Conservation (phyloP, 371 early-diverging fungal species). For the Massospora cicadina region DNA sequence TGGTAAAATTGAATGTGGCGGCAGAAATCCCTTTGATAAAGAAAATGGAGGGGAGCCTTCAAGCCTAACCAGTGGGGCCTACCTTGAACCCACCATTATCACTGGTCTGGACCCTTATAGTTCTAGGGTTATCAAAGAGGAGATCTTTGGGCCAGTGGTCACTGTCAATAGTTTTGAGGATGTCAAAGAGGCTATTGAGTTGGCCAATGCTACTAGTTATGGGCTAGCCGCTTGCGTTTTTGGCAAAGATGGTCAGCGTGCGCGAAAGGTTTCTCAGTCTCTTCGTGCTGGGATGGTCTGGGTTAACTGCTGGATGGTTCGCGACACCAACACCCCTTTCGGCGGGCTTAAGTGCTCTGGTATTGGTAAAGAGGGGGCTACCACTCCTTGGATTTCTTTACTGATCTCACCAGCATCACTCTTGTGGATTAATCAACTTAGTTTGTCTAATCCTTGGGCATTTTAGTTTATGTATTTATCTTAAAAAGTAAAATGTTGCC, state of each 20-base stretch:
- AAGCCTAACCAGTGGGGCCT: conserved; percentile 23
- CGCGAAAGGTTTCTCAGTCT: conserved; percentile 34
- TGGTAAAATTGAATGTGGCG: conserved; percentile 36
- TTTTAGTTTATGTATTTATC: no score
- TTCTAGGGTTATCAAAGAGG: conserved; percentile 53
- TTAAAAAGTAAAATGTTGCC: no score
- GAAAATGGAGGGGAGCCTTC: conserved; percentile 9
- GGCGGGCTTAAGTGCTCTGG: conserved; percentile 15
- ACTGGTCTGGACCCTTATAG: conserved; percentile 16
- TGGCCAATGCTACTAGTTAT: conserved; percentile 52
- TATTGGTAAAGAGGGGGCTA: conserved; percentile 11
- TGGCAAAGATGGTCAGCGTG: conserved; percentile 38
- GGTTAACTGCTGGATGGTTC: conserved; percentile 57
- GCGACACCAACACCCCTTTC: conserved; percentile 34
- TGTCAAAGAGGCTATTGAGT: conserved; percentile 41
- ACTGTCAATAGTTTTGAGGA: conserved; percentile 49
- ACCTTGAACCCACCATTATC: conserved; percentile 6
- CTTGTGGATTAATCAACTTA: conserved; percentile 9
- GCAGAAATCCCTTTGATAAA: conserved; percentile 13
- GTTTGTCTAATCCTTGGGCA: no score
- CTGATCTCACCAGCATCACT: conserved; percentile 10
- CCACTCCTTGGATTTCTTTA: conserved; percentile 7
- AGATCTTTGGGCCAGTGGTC: conserved; percentile 75
- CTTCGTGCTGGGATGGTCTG: conserved; percentile 41
- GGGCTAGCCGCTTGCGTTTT: conserved; percentile 67